phyloP scores from a whole-genome alignment of 139 green algal species.

The Coccomyxa sp. region DNA sequence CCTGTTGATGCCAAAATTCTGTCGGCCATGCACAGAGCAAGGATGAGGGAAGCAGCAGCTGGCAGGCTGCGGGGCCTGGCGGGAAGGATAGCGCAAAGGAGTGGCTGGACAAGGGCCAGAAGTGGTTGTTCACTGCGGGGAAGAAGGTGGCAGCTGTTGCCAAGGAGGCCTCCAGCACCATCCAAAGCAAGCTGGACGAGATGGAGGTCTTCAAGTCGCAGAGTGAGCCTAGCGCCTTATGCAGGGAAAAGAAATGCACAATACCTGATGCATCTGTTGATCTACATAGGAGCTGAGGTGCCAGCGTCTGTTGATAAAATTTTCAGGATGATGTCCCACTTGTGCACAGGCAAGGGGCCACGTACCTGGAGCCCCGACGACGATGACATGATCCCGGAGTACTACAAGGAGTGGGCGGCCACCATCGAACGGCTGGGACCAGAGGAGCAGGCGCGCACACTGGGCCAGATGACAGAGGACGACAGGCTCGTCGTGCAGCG shows the following conservation, averaged over 20 bases:
- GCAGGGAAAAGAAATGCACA: not conserved
- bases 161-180: conserved; percentile 5
- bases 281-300: not conserved
- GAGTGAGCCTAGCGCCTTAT: not conserved
- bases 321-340: not conserved
- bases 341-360: not conserved
- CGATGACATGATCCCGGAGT: not conserved
- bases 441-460: conserved; percentile 7
- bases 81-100: not conserved
- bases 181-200: conserved; percentile 14
- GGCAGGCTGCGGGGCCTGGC: not conserved
- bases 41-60: not conserved
- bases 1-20: no score
- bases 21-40: no score
- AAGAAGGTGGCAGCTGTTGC: conserved; percentile 16
- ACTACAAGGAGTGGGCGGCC: conserved; percentile 33
- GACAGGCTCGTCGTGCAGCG: conserved; percentile 43
- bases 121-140: conserved; percentile 20
- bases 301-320: not conserved
- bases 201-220: conserved; percentile 7
- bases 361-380: not conserved
- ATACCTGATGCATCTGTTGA: not conserved
- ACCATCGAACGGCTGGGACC: conserved; percentile 26
- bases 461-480: conserved; percentile 36
- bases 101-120: conserved; percentile 8